Conservation (phyloP, 345 rosid species). For the Hibiscus tridactylites region DNA sequence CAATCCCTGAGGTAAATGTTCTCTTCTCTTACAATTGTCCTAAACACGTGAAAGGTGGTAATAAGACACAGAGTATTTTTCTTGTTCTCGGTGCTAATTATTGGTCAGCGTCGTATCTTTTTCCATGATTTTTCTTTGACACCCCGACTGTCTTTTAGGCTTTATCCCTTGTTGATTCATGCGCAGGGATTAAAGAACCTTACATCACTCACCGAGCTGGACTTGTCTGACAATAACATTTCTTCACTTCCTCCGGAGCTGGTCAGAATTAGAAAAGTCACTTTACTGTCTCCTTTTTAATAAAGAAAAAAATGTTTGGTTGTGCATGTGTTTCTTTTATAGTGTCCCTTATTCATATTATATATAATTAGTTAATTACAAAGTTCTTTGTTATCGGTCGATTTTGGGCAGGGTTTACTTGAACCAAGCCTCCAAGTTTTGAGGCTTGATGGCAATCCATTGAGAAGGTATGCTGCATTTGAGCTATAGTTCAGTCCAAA, state of each 20-base stretch:
- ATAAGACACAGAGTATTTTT: not conserved
- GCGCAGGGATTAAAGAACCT: slow-evolving; percentile 63
- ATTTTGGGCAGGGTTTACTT: slow-evolving; percentile 31
- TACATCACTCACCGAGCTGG: slow-evolving; percentile 63
- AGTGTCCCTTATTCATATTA: not conserved
- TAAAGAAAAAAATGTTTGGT: no score
- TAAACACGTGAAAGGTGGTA: not conserved
- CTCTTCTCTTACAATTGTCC: not conserved
- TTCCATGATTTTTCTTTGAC: not conserved
- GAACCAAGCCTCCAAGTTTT: no score
- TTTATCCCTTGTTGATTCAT: not conserved
- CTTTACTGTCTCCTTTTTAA: not conserved
- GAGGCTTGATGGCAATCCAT: no score
- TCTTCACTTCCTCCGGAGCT: slow-evolving; percentile 70
- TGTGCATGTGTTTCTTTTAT: not conserved
- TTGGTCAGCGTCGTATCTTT: not conserved
- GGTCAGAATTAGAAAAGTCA: slow-evolving; percentile 26
- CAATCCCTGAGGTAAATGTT: slow-evolving; percentile 51
- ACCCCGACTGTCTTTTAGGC: not conserved
- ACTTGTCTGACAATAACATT: slow-evolving; percentile 79
- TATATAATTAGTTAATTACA: not conserved
- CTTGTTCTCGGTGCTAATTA: not conserved
- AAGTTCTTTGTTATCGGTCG: not conserved
- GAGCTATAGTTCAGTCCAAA: no score
- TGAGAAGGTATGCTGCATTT: no score